Base-by-base conservation (phyloP, 805 yeast genomes). In the Kodamaea jinghongensis region DNA sequence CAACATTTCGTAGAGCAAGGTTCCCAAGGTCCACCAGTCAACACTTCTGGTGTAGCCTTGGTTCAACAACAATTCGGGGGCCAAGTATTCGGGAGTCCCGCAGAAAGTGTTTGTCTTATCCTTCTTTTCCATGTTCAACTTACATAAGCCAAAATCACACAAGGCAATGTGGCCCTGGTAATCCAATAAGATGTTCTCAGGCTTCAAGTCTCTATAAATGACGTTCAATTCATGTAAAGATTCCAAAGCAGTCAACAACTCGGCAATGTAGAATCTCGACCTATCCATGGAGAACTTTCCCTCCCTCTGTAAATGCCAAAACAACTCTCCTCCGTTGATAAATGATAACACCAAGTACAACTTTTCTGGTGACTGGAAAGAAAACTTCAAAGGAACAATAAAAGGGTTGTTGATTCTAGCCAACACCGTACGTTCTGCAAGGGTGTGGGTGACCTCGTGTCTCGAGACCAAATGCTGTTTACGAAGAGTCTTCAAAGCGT, bases 21-120 rank as follows among this genome's bases (percentile, higher is more conserved):
- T 90, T 29, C 99, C 99, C 51, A 93, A 71, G 1, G 99, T 93
- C 99, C 99, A 93, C 91, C 96, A 93, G 63, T 93, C 99, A 15
- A 93, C 98, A 7, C 85, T 84, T 60, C 96, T 81, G 2, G 98
- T 89, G 63, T 93, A 93, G 2, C 99, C 98, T 58, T 86, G 89
- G 35, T 95, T 95, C 52, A 89, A 70, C 35, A 93, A 69, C 50
- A 93, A 70, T 63, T 93, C 99, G 1, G 99, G 99, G 1, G 98
- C 96, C 50, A 93, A 71, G 62, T 93, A 93, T 63, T 93, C 98
- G 0, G 98, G 99, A 0, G 99, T 93, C 29, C 99, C 99, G 65
- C 99, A 93, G 60, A 93, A 93, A 0, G 99, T 93, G 54, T 83
- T 84, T 1, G 88, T 83, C 62, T 86, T 86, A 53, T 89, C 96